Evolutionary conservation across 2,329 filamentous ascomycete species (phyloP), one percentile per base, ranked within the genome.

Genomic region (Aspergillus puulaauensis): DNA sequence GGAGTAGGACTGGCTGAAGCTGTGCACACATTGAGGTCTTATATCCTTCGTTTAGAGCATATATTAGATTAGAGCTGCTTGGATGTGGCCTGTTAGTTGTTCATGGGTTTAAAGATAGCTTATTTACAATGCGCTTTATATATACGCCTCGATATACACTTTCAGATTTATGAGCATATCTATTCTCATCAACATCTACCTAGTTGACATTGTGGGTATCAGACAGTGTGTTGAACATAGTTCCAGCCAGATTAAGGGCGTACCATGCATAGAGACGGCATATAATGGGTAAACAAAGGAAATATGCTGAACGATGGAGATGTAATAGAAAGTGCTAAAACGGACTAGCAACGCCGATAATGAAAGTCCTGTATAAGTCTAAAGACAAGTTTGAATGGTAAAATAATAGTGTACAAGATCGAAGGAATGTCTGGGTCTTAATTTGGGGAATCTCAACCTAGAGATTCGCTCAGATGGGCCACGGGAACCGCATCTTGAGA

Each of bases 381-480:
- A 37, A 37, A n/a, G n/a, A 31, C 27, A 46, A 46, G 6, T 8
- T n/a, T 23, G 14, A 19, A n/a, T 31, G 14, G 24, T 23, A 44
- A 48, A 6, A 45, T 8, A 46, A 43, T 52, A 49, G 24, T 21
- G 52, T 50, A 56, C 39, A 56, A 27, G 3, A 40, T 27, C 40
- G 6, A 37, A 40, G 21, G 33, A 40, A 39, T 17, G 24, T 19
- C 43, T 9, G 4, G 17, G 3, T n/a, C 7, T 24, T 8, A 3
- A 27, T 8, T 6, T 23, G 7, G 12, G 23, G 40, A 7, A 33
- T 40, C 52, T 37, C 17, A 73, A 44, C 71, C 71, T 12, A 73
- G 56, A 7, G 69, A 66, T 58, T 73, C 71, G 19, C 67, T 66
- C 8, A 73, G 59, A 52, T 70, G 64, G 7, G 59, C 54, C 19